phyloP scores from a whole-genome alignment of 768 basidiomycete genomes.

The Tulasnella sp. region DNA sequence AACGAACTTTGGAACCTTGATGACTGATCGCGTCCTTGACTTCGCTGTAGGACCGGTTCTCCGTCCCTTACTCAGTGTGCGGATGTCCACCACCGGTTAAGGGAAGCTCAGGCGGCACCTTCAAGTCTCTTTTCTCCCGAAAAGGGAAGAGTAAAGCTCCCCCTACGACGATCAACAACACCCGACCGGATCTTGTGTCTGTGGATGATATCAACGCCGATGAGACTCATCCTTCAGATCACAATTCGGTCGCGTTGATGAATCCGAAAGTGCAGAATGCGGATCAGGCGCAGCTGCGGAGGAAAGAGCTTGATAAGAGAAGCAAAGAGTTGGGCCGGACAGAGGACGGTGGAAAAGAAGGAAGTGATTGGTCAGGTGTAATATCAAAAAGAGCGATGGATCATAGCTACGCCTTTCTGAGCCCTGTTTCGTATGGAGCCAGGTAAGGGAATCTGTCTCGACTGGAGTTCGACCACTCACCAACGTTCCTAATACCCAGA shows the following conservation, averaged over 20 bases:
- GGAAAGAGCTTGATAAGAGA: background rate
- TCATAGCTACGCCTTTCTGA: constrained; percentile 2
- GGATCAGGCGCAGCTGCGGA: constrained; percentile 3
- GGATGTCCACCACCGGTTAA: constrained; percentile 38
- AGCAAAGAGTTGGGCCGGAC: constrained; percentile 4
- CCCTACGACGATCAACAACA: constrained; percentile 3
- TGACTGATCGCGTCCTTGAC: too few species aligned
- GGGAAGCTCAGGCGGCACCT: background rate
- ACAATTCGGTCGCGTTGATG: constrained; percentile 15
- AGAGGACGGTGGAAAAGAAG: too few species aligned
- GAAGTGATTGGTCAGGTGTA: constrained; percentile 16
- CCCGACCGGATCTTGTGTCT: constrained; percentile 19
- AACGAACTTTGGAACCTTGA: too few species aligned
- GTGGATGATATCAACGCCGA: constrained; percentile 15
- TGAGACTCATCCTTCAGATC: constrained; percentile 19
- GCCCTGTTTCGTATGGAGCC: constrained; percentile 3
- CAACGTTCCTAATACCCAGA: too few species aligned
- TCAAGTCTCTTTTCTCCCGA: background rate
- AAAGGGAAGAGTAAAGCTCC: constrained; percentile 11
- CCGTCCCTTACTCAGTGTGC: constrained; percentile 45
- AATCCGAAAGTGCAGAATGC: constrained; percentile 2
- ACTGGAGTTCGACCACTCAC: too few species aligned
- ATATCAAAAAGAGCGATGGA: constrained; percentile 5
- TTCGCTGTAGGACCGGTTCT: constrained; percentile 35
- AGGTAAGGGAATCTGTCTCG: too few species aligned